phyloP scores from a whole-genome alignment of 2,329 filamentous ascomycete species.

The Aspergillus floridensis region DNA sequence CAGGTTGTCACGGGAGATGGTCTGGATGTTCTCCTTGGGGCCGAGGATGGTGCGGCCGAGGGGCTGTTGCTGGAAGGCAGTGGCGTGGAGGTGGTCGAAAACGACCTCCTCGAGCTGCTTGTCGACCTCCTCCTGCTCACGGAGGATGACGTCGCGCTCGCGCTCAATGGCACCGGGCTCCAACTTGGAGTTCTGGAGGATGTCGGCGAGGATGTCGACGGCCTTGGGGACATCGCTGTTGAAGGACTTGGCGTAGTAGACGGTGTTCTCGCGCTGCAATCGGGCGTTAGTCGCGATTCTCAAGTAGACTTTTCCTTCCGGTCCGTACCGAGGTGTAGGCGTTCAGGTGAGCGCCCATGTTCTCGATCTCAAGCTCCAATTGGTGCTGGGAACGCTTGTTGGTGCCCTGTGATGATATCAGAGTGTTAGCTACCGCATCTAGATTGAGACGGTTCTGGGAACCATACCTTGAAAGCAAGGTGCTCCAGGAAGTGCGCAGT shows the following conservation, averaged over 20 bases:
- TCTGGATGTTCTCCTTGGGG: conserved; percentile 96
- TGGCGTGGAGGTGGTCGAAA: conserved; percentile 98
- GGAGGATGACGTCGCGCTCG: conserved; percentile 96
- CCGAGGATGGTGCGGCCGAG: conserved; percentile 97
- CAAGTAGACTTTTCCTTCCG: conserved; percentile 20
- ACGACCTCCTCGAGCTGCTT: conserved; percentile 99
- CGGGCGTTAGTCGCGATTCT: conserved; percentile 24
- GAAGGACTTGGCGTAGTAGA: conserved; percentile 99
- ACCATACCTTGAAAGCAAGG: conserved; percentile 92
- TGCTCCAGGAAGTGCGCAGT: conserved; percentile 99
- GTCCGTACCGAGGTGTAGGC: conserved; percentile 92
- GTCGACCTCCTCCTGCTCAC: conserved; percentile 99
- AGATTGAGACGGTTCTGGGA: neutral
- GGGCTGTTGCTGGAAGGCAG: conserved; percentile 93
- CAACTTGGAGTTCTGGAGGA: conserved; percentile 98
- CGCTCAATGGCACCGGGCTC: conserved; percentile 90
- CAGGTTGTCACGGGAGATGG: conserved; percentile 88
- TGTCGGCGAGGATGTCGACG: conserved; percentile 98
- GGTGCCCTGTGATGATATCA: conserved; percentile 62
- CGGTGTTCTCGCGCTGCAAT: conserved; percentile 89
- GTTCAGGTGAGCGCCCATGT: conserved; percentile 99
- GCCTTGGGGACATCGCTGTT: conserved; percentile 95
- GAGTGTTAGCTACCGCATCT: conserved; percentile 11
- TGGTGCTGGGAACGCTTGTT: conserved; percentile 93
- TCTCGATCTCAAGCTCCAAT: conserved; percentile 98